Conservation (phyloP, 768 basidiomycete species). For the Amanita phalloides region DNA sequence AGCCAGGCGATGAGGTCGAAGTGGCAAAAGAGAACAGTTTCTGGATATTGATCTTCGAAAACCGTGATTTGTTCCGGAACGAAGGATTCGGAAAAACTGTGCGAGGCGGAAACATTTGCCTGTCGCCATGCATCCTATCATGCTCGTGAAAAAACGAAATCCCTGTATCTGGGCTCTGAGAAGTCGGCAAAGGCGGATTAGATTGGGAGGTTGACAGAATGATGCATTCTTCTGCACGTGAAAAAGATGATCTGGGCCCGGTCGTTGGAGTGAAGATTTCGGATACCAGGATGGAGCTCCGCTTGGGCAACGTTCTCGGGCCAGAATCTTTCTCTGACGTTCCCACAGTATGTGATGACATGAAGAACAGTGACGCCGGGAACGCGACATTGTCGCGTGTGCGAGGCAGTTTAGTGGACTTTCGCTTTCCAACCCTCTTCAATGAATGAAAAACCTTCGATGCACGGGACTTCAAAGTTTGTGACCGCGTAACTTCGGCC, state of each 20-base stretch:
- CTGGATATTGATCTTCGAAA: conserved; percentile 27
- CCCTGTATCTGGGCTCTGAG: conserved; percentile 10
- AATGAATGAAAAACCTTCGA: conserved; percentile 21
- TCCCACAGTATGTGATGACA: neutral
- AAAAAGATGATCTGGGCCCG: conserved; percentile 15
- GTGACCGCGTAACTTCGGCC: conserved; percentile 21
- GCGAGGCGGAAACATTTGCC: conserved; percentile 8
- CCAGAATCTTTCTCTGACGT: conserved; percentile 7
- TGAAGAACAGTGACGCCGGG: neutral
- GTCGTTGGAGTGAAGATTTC: conserved; percentile 21
- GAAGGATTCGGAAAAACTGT: conserved; percentile 25
- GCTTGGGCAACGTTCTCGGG: conserved; percentile 22
- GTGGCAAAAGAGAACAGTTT: conserved; percentile 27
- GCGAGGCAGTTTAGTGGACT: conserved; percentile 17
- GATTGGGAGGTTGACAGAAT: conserved; percentile 14
- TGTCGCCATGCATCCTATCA: neutral
- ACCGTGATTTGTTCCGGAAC: conserved; percentile 20
- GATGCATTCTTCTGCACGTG: conserved; percentile 19
- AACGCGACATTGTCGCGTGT: conserved; percentile 3
- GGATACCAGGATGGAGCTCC: conserved; percentile 25
- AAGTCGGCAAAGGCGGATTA: conserved; percentile 1
- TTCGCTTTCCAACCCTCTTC: conserved; percentile 14
- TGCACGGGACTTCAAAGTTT: conserved; percentile 35
- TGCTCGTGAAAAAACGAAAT: neutral
- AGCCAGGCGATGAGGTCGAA: neutral